Evolutionary conservation across 331 rosid genomes (phyloP).

Genomic region (Rosa hybrid): DNA sequence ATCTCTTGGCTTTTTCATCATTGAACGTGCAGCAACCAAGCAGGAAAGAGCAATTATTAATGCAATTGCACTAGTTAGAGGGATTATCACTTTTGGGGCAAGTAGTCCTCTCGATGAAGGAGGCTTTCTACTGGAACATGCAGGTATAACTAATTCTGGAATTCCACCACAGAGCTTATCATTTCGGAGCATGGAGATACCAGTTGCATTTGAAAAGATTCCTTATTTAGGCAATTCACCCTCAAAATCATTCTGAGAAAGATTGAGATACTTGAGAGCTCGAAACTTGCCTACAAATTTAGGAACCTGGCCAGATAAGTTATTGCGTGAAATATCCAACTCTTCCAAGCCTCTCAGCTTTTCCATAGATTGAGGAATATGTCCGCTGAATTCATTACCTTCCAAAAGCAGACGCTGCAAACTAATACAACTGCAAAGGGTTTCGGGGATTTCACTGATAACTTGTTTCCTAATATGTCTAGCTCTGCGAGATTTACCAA

Average conservation of each 20-base stretch:
- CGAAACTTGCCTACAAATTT: neutral
- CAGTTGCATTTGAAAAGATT: neutral
- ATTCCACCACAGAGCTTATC: conserved; percentile 17
- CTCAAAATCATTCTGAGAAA: conserved; percentile 30
- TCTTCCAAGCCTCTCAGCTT: conserved; percentile 40
- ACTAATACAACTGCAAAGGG: neutral
- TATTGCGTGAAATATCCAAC: conserved; percentile 39
- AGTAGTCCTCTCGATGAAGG: neutral
- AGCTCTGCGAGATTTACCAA: neutral
- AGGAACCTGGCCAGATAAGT: conserved; percentile 17
- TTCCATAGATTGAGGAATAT: conserved; percentile 37
- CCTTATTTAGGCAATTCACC: conserved; percentile 3
- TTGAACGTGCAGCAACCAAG: neutral
- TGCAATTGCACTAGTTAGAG: neutral
- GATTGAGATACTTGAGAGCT: conserved; percentile 36
- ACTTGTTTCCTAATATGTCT: conserved; percentile 19
- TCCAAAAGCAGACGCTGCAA: neutral
- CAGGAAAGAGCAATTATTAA: neutral
- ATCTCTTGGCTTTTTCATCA: neutral
- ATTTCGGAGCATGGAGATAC: neutral
- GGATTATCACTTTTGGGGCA: neutral
- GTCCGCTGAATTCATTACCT: conserved; percentile 29
- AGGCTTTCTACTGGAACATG: neutral
- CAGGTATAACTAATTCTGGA: neutral
- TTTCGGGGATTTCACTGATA: conserved; percentile 1